phyloP scores from a whole-genome alignment of 768 basidiomycete genomes.

The Trametes coccinea region DNA sequence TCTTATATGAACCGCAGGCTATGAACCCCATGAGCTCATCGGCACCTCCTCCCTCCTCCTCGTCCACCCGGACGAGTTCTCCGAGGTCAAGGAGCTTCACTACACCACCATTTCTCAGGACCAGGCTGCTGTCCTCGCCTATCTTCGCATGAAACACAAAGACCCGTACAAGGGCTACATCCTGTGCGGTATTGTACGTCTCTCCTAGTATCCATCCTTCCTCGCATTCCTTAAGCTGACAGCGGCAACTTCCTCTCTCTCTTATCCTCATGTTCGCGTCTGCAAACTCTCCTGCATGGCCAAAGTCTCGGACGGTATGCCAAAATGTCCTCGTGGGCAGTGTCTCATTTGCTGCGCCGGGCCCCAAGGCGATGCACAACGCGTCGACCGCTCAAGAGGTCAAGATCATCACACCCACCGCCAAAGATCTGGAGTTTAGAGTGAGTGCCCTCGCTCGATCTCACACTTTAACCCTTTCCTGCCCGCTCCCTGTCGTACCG shows the following conservation, averaged over 20 bases:
- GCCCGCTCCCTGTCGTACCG: conserved; percentile 36
- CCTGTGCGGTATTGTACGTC: conserved; percentile 70
- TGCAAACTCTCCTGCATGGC: too few relatives aligned
- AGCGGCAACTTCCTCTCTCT: neutral
- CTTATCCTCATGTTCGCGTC: neutral
- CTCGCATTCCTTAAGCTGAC: neutral
- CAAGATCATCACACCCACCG: conserved; percentile 62
- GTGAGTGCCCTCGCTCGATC: conserved; percentile 27
- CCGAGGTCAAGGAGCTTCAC: conserved; percentile 65
- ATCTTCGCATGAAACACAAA: conserved; percentile 78
- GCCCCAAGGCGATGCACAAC: conserved; percentile 75
- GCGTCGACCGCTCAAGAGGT: conserved; percentile 84
- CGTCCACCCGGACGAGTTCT: conserved; percentile 79
- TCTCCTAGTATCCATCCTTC: neutral
- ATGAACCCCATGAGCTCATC: conserved; percentile 70
- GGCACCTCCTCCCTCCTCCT: conserved; percentile 71
- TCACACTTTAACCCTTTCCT: neutral
- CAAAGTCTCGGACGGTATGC: conserved; percentile 62
- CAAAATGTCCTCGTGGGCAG: conserved; percentile 76
- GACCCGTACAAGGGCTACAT: conserved; percentile 76
- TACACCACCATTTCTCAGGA: conserved; percentile 78
- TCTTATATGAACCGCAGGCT: conserved; percentile 46
- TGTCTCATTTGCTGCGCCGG: conserved; percentile 75
- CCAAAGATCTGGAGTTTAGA: conserved; percentile 40
- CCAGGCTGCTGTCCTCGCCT: conserved; percentile 77